Conservation (phyloP, 495 filamentous ascomycete genomes). For the Tuber brumale region DNA sequence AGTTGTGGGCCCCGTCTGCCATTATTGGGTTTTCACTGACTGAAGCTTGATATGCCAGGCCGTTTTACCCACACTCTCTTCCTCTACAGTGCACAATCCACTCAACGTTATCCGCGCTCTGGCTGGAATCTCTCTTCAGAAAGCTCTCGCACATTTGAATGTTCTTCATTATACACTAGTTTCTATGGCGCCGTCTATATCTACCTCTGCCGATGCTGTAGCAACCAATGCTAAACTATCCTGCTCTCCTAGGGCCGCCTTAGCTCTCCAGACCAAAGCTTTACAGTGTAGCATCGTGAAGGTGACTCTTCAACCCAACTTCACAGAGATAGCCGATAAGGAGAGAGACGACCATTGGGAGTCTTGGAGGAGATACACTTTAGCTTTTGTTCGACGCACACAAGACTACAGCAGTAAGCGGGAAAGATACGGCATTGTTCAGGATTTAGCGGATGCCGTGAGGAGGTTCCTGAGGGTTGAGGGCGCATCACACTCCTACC, state of each 20-base stretch:
- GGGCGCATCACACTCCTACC: conserved; percentile 22
- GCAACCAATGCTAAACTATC: conserved; percentile 24
- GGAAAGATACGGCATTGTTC: conserved; percentile 36
- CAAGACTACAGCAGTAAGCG: conserved; percentile 23
- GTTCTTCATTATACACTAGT: conserved; percentile 31
- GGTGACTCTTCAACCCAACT: conserved; percentile 19
- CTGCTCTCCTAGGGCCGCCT: conserved; percentile 28
- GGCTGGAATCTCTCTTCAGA: conserved; percentile 29
- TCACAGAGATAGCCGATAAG: neutral
- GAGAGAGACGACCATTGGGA: conserved; percentile 30
- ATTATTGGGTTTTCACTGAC: conserved; percentile 11
- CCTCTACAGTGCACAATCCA: conserved; percentile 18
- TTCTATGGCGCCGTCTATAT: conserved; percentile 26
- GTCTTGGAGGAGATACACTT: conserved; percentile 25
- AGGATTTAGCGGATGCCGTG: conserved; percentile 22
- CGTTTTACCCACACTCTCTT: conserved; percentile 31
- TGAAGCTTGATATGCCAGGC: conserved; percentile 19
- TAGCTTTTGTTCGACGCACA: conserved; percentile 31
- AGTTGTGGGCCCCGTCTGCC: neutral
- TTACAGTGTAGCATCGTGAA: conserved; percentile 22
- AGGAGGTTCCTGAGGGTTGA: conserved; percentile 21
- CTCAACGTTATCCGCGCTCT: conserved; percentile 30
- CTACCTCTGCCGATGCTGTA: conserved; percentile 18
- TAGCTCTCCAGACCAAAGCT: conserved; percentile 31
- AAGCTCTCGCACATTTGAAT: conserved; percentile 32